Conservation (phyloP, 2,329 filamentous ascomycete species). For the Coccinonectria pachysandricola region DNA sequence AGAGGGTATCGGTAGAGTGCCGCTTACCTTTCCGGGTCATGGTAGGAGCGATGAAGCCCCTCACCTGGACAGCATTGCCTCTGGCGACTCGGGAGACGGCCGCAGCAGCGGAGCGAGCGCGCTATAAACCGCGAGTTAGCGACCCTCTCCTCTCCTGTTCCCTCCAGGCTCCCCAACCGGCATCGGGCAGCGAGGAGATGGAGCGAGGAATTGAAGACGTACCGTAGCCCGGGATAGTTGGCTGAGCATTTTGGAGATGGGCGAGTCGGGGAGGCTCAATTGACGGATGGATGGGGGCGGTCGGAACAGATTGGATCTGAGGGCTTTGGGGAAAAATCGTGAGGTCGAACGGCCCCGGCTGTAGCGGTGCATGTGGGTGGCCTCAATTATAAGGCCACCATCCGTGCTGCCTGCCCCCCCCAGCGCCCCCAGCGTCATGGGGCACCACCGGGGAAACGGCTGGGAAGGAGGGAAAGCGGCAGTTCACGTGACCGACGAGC, state of each 20-base stretch:
- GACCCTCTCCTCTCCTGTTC: too few relatives aligned
- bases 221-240: constrained; percentile 47
- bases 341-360: constrained; percentile 24
- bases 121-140: constrained; percentile 28
- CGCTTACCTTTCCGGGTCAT: constrained; percentile 52
- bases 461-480: constrained; percentile 1
- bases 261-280: constrained; percentile 39
- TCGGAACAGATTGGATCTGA: constrained; percentile 24
- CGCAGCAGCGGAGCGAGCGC: constrained; percentile 40
- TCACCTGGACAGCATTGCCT: constrained; percentile 34
- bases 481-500: constrained; percentile 4
- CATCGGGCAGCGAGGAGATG: too few relatives aligned
- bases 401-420: not conserved
- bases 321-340: constrained; percentile 36
- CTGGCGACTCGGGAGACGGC: constrained; percentile 35
- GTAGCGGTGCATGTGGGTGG: constrained; percentile 18
- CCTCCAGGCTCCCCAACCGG: too few relatives aligned
- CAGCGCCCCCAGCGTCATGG: not conserved
- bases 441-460: constrained; percentile 7
- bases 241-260: constrained; percentile 42
- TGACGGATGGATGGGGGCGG: constrained; percentile 25
- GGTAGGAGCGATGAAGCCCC: constrained; percentile 50
- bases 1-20: too few relatives aligned
- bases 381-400: constrained; percentile 12
- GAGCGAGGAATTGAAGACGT: constrained; percentile 25